These are phyloP conservation scores for Gossypium lobatum DNA, from an alignment of 441 rosid genomes.

Conservation along the genomic window DNA sequence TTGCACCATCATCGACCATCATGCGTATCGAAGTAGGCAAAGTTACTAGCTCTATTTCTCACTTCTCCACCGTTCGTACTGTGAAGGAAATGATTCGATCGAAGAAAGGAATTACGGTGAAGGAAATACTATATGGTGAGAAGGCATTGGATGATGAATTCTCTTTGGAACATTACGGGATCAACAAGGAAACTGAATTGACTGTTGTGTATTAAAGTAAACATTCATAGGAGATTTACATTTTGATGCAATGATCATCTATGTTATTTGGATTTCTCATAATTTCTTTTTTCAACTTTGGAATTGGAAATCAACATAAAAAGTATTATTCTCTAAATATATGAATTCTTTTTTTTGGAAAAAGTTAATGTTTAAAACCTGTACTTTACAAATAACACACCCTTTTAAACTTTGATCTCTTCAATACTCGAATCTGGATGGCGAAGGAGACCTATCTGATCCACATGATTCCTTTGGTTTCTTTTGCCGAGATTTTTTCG, in stretches of 20 bases:
- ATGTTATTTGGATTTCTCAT: not conserved
- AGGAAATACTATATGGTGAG: not conserved
- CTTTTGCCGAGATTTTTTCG: constrained; percentile 43
- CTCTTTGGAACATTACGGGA: constrained; percentile 11
- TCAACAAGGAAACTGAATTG: not conserved
- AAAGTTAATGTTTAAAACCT: not conserved
- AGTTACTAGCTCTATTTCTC: not conserved
- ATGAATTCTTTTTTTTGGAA: not conserved
- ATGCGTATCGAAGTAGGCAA: not conserved
- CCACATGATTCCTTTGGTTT: constrained; percentile 38
- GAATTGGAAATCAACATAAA: not conserved
- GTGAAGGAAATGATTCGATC: not conserved
- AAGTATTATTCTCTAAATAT: not conserved
- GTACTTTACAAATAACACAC: not conserved
- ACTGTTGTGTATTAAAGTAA: not conserved
- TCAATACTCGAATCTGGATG: constrained; percentile 22
- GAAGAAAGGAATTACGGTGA: constrained; percentile 1
- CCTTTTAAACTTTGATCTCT: not conserved
- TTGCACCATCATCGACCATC: not conserved
- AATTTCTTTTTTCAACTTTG: not conserved
- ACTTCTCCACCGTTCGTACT: not conserved
- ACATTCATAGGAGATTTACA: not conserved
- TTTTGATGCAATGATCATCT: not conserved
- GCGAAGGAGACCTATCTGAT: constrained; percentile 20
- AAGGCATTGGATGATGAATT: constrained; percentile 4